A percentile compares a stretch with the other conserved stretches of the same genome.
phyloP scores from a whole-genome alignment of 1,139 yeast genomes.

The Wickerhamomyces sp. region DNA sequence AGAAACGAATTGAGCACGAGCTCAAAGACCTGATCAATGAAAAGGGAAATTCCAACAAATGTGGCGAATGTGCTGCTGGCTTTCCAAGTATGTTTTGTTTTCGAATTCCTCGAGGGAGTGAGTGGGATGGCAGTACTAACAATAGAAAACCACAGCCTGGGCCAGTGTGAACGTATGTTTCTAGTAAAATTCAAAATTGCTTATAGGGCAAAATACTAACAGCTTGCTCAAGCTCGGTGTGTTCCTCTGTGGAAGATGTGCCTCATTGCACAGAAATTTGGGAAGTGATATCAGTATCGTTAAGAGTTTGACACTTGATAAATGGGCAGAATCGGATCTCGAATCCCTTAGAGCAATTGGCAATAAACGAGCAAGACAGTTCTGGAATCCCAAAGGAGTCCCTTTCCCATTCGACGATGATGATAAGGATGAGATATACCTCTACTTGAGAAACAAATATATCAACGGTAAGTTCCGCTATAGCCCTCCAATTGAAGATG shows the following conservation, averaged over 20 bases:
- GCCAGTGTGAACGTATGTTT: conserved; percentile 36
- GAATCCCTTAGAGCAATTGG: conserved; percentile 42
- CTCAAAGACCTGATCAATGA: conserved; percentile 35
- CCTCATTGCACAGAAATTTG: conserved; percentile 66
- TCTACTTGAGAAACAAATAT: conserved; percentile 48
- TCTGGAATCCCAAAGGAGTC: conserved; percentile 56
- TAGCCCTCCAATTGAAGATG: conserved; percentile 19
- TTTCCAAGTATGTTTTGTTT: conserved; percentile 52
- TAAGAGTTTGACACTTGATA: conserved; percentile 76
- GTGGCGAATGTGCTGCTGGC: conserved; percentile 66
- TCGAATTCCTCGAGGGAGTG: no score
- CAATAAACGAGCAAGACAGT: conserved; percentile 51
- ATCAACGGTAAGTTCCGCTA: conserved; percentile 43
- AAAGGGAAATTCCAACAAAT: conserved; percentile 46
- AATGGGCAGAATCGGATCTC: conserved; percentile 61
- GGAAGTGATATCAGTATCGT: conserved; percentile 66
- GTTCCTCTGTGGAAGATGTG: conserved; percentile 74
- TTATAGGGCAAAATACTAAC: background rate
- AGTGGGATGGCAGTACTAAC: no score
- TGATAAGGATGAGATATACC: conserved; percentile 44
- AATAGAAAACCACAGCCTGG: conserved; percentile 27
- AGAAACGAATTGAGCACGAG: conserved; percentile 25
- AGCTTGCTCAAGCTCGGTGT: conserved; percentile 37
- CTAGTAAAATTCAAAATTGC: background rate
- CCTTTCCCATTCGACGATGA: conserved; percentile 73